Conservation (phyloP, 345 rosid genomes). For the Pseudoturritis turrita region DNA sequence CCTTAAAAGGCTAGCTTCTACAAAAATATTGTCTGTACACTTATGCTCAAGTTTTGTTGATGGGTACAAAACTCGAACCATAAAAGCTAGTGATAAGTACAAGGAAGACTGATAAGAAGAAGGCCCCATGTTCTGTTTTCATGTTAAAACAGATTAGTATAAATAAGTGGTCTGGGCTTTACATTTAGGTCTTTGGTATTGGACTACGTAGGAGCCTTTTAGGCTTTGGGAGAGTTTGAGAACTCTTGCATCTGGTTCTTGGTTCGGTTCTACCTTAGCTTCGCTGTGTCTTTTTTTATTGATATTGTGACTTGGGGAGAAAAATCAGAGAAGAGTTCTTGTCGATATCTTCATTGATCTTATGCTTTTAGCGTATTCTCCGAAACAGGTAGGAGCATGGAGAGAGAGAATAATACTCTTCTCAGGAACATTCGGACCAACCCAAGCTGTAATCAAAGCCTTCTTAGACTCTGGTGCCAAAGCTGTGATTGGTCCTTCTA, state of each 20-base stretch:
- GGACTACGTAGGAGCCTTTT: background rate
- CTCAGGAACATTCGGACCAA: constrained; percentile 80
- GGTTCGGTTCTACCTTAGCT: background rate
- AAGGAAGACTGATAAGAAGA: background rate
- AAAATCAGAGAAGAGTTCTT: background rate
- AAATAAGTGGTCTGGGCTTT: background rate
- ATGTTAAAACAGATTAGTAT: background rate
- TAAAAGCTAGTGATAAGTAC: background rate
- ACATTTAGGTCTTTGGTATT: background rate
- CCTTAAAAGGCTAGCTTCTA: background rate
- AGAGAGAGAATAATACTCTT: constrained; percentile 89
- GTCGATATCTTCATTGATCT: background rate
- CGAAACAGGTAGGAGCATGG: constrained; percentile 89
- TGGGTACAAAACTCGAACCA: background rate
- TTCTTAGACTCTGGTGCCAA: constrained; percentile 81
- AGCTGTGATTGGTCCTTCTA: constrained; percentile 69
- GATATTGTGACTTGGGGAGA: background rate
- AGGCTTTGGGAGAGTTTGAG: background rate
- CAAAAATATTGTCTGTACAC: background rate
- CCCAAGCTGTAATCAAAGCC: constrained; percentile 42
- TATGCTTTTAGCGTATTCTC: background rate
- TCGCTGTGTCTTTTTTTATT: background rate
- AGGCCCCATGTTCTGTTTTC: background rate
- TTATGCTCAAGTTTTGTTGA: background rate
- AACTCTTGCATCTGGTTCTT: background rate